phyloP scores from a whole-genome alignment of 2,329 filamentous ascomycete species.

The Scopulariopsis brevicaulis region DNA sequence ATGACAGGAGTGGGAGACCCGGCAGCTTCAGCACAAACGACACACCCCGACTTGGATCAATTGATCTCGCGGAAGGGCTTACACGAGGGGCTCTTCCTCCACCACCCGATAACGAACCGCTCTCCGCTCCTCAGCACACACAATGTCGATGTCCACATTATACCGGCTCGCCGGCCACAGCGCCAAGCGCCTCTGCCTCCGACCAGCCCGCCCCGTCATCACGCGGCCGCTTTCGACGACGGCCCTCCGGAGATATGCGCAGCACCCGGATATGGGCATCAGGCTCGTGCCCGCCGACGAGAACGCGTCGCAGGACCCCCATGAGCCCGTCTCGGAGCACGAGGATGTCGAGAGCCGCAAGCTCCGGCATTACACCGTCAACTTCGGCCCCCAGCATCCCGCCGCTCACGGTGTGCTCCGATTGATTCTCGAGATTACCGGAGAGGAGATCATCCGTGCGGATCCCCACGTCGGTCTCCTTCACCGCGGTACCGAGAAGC shows the following conservation, averaged over 20 bases:
- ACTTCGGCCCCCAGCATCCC: slow-evolving; percentile 97
- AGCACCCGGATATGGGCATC: slow-evolving; percentile 37
- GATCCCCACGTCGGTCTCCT: slow-evolving; percentile 95
- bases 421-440: slow-evolving; percentile 92
- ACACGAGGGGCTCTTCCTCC: slow-evolving; percentile 1
- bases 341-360: slow-evolving; percentile 56
- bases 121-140: slow-evolving; percentile 17
- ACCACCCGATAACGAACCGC: background rate
- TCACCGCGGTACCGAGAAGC: slow-evolving; percentile 95
- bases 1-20: background rate
- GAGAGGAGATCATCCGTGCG: slow-evolving; percentile 92
- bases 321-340: slow-evolving; percentile 17
- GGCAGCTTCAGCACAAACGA: slow-evolving; percentile 1
- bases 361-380: slow-evolving; percentile 97
- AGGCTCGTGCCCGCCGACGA: slow-evolving; percentile 55
- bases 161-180: slow-evolving; percentile 62
- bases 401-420: slow-evolving; percentile 97
- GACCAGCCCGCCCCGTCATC: slow-evolving; percentile 16
- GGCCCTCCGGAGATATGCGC: slow-evolving; percentile 49
- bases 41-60: slow-evolving; percentile 1
- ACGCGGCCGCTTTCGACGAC: slow-evolving; percentile 57
- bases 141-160: slow-evolving; percentile 53
- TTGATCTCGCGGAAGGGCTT: slow-evolving; percentile 3
- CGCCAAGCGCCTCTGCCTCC: slow-evolving; percentile 55
- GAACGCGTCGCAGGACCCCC: slow-evolving; percentile 35